Evolutionary conservation across 78 protist genomes (phyloP).

Genomic region (Speleostelium caveatum): DNA sequence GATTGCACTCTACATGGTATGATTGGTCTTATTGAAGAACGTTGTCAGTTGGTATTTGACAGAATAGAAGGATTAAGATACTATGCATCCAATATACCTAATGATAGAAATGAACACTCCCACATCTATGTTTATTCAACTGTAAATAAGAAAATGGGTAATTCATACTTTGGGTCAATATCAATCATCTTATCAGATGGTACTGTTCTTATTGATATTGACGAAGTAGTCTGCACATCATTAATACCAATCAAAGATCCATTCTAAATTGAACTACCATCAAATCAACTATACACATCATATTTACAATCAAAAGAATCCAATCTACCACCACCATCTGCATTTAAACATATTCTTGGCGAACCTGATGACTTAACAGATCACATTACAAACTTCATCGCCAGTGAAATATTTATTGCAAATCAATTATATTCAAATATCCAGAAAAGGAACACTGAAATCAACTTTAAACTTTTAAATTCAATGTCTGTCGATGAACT

Average conservation of each 20-base stretch:
- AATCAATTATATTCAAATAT: too few relatives aligned
- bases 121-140: neutral
- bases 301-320: slow-evolving; percentile 59
- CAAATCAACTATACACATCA: slow-evolving; percentile 21
- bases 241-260: slow-evolving; percentile 2
- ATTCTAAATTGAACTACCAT: slow-evolving; percentile 13
- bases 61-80: slow-evolving; percentile 28
- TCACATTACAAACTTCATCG: too few relatives aligned
- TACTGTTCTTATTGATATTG: neutral
- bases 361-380: too few relatives aligned
- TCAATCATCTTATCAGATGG: neutral
- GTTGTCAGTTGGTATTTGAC: slow-evolving; percentile 36
- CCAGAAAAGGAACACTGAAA: too few relatives aligned
- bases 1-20: slow-evolving; percentile 12
- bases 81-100: neutral
- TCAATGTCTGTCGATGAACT: neutral
- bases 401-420: too few relatives aligned
- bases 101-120: neutral
- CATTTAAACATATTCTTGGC: too few relatives aligned
- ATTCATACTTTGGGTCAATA: neutral
- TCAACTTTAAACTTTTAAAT: neutral
- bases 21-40: neutral
- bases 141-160: neutral
- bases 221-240: neutral
- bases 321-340: too few relatives aligned